A percentile compares a stretch with the other conserved stretches of the same genome.
These are phyloP conservation scores for Zymoseptoria ardabiliae DNA, from an alignment of 2,329 filamentous ascomycete genomes.

Conservation along the genomic window DNA sequence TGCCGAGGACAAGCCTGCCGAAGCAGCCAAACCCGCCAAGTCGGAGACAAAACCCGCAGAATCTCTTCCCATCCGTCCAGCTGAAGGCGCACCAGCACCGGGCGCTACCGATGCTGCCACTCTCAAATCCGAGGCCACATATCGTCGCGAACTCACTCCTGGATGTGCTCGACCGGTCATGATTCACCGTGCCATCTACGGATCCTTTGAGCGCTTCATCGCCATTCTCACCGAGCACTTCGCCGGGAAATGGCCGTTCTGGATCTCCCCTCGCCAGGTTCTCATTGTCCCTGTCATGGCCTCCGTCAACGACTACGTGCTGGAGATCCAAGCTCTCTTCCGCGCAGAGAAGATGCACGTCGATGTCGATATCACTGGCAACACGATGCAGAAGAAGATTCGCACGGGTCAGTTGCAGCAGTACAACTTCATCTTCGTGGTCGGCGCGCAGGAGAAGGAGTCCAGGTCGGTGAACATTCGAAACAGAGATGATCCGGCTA, in stretches of 20 bases:
- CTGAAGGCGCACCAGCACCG: slow-evolving; percentile 23
- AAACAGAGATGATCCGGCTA: slow-evolving; percentile 55
- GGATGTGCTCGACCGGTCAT: slow-evolving; percentile 77
- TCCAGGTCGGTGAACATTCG: slow-evolving; percentile 55
- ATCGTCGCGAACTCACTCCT: slow-evolving; percentile 49
- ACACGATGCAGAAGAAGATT: slow-evolving; percentile 87
- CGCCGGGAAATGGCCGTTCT: slow-evolving; percentile 82
- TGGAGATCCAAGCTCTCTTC: slow-evolving; percentile 64
- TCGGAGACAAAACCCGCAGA: slow-evolving; percentile 18
- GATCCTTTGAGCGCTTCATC: slow-evolving; percentile 62
- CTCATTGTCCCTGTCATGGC: slow-evolving; percentile 72
- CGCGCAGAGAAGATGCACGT: slow-evolving; percentile 59
- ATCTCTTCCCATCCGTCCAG: slow-evolving; percentile 23
- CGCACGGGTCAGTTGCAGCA: slow-evolving; percentile 71
- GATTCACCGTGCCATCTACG: slow-evolving; percentile 75
- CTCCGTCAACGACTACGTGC: slow-evolving; percentile 63
- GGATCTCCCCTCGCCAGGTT: slow-evolving; percentile 77
- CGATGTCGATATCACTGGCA: slow-evolving; percentile 64
- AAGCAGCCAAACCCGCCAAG: slow-evolving; percentile 35
- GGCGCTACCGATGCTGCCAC: background rate
- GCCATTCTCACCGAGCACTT: slow-evolving; percentile 79
- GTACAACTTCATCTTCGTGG: slow-evolving; percentile 77
- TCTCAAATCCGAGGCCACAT: slow-evolving; percentile 26
- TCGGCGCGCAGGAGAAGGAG: slow-evolving; percentile 56
- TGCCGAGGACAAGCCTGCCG: slow-evolving; percentile 29